Evolutionary conservation across 2,329 filamentous ascomycete genomes (phyloP), one percentile per base, ranked within the genome.

Genomic region (Colletotrichum somersetense): DNA sequence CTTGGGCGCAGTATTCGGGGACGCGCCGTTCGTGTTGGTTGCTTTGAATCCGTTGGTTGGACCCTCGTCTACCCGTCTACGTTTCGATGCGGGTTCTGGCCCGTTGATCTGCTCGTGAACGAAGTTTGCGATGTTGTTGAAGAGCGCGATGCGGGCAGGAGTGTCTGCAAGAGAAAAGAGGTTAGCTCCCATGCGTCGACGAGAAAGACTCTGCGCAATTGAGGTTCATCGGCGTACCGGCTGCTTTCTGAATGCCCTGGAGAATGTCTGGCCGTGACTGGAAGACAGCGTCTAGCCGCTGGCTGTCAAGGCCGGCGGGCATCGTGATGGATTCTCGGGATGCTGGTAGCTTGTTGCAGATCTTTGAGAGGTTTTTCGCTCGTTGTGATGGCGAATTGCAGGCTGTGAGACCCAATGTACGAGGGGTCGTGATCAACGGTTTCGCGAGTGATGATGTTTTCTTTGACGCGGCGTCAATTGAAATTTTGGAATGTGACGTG

Each of bases 211-310:
- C 1, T 2, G 38, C 8, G n/a, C 50, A 52, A 58, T 40, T 62
- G 62, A 10, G 18, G 10, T 48, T 3, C 48, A 56, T 3, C 10
- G 26, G 74, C 82, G 73, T 81, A 89, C 88, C 87, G 35, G 88
- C 87, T 71, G 85, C 86, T 74, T 82, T 80, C 71, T 85, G 80
- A 76, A 91, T 90, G 68, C 83, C 84, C 16, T 85, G 78, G 23
- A 91, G 76, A 71, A 91, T 87, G 74, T 91, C 88, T 8, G 88
- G 87, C 61, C 88, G 84, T 50, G 86, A 83, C 68, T 85, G 80
- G 77, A 91, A 90, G 74, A 89, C 84, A 67, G 83, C 80, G 72
- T 80, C 81, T 66, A 90, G 81, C 77, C 81, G 85, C 77, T 88
- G 80, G 71, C 78, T 79, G 76, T 90, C 87, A 53, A 90, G 85